Conservation (phyloP, 345 rosid species). For the Hibiscus mutabilis region DNA sequence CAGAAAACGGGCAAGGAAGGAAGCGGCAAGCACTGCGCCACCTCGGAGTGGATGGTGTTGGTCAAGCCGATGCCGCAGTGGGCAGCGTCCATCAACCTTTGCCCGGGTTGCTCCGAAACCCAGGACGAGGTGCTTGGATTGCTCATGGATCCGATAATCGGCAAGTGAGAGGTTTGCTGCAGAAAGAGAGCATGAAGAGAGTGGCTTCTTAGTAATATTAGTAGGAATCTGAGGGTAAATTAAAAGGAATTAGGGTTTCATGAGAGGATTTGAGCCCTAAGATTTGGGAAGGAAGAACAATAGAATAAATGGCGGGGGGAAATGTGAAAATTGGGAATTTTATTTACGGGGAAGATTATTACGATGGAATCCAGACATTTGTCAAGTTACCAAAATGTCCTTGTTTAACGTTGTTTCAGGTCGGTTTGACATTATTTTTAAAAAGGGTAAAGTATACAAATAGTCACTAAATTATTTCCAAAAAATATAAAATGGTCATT, state of each 20-base stretch:
- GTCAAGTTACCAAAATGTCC: not conserved
- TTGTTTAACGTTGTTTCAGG: not conserved
- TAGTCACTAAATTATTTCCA: too few relatives aligned
- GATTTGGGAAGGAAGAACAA: conserved; percentile 12
- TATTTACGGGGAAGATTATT: not conserved
- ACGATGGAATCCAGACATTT: not conserved
- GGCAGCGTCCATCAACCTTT: conserved; percentile 26
- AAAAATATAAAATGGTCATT: too few relatives aligned
- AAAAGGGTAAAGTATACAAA: too few relatives aligned
- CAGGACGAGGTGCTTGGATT: conserved; percentile 21
- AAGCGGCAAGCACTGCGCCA: conserved; percentile 79
- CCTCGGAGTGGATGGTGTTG: conserved; percentile 88
- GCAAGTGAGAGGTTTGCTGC: conserved; percentile 18
- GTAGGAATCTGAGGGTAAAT: conserved; percentile 14
- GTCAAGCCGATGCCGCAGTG: conserved; percentile 74
- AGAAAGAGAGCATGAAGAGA: conserved; percentile 21
- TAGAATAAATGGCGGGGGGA: conserved; percentile 73
- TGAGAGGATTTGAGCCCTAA: conserved; percentile 37
- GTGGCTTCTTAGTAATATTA: conserved; percentile 16
- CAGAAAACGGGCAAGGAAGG: conserved; percentile 86
- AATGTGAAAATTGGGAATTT: conserved; percentile 19
- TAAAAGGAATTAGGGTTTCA: conserved; percentile 22
- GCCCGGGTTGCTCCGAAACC: conserved; percentile 23
- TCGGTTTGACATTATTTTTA: too few relatives aligned
- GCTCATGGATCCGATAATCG: conserved; percentile 47